Conservation (phyloP, 2,329 filamentous ascomycete genomes). For the Trichocomaceae sp. region DNA sequence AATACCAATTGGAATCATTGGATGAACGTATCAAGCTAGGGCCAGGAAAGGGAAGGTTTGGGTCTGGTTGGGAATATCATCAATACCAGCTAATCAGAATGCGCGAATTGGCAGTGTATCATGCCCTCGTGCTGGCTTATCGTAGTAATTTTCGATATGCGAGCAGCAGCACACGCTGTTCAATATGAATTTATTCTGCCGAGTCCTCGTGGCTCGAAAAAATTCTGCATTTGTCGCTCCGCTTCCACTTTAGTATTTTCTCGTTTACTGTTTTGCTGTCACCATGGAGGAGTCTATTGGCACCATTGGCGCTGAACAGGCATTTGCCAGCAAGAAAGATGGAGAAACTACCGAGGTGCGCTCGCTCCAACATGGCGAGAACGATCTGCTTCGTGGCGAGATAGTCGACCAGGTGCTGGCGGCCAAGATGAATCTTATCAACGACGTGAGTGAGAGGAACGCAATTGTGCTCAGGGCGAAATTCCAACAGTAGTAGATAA, state of each 20-base stretch:
- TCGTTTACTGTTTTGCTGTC: neutral
- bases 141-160: neutral
- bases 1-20: no score
- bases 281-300: slow-evolving; percentile 2
- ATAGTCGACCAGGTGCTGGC: slow-evolving; percentile 54
- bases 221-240: neutral
- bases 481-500: neutral
- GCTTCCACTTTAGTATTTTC: neutral
- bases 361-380: slow-evolving; percentile 6
- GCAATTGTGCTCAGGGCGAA: neutral
- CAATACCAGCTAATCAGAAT: neutral
- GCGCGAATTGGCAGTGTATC: neutral
- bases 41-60: neutral
- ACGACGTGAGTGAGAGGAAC: slow-evolving; percentile 47
- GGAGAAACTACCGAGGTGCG: neutral
- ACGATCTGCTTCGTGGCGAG: slow-evolving; percentile 8
- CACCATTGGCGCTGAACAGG: neutral
- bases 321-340: slow-evolving; percentile 1
- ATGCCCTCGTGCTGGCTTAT: neutral
- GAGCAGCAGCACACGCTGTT: neutral
- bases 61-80: neutral
- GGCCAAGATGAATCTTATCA: slow-evolving; percentile 63
- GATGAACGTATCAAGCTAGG: neutral
- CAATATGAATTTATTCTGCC: neutral
- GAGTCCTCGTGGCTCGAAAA: neutral